Base-by-base conservation (phyloP, 2,329 filamentous ascomycete genomes). In the Westerdykella sp. region DNA sequence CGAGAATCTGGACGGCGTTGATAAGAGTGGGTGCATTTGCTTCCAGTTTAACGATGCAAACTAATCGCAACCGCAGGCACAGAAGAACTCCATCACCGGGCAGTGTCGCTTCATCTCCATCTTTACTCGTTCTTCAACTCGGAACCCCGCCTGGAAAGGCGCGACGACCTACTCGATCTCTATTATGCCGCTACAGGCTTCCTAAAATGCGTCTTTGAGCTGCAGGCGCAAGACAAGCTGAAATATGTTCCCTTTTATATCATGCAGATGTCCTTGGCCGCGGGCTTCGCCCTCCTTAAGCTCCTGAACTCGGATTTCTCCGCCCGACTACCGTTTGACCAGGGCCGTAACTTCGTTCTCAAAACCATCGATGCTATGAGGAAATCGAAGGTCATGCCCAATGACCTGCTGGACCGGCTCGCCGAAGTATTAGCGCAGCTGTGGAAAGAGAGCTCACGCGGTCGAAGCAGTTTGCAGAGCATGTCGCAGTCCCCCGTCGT, bases 211-310 rank as follows among this genome's bases (percentile, higher is more conserved):
- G 68, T 70, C 1, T 71, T 75, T 47, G 76, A 80, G 45, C 71
- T 85, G 9, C 42, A 74, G 28, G 58, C 65, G 41, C 74, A 78
- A 6, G 74, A 75, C 39, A 75, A 84, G 39, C 70, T 88, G 22
- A 76, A 77, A 39, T 83, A 85, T 56, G 78, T 81, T 21, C 83
- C 79, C 50, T 87, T 84, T 61, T 90, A 90, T 64, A 79, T 91
- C 41, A 82, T 88, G 60, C 86, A 91, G 65, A 90, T 91, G 83
- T 79, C 89, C 44, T 80, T 90, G n/a, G 86, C 85, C 2, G 85
- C 83, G 5, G 82, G 83, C 3, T 89, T 89, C 55, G 82, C 85
- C 1, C 70, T 93, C 38, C 74, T 90, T 48, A 91, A 90, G 54
- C 70, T 85, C 57, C 73, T 91, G 44, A 83, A 90, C 68, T 80